These are phyloP conservation scores for Aspergillus spinulosporus DNA, from an alignment of 2,329 filamentous ascomycete species.

Conservation along the genomic window DNA sequence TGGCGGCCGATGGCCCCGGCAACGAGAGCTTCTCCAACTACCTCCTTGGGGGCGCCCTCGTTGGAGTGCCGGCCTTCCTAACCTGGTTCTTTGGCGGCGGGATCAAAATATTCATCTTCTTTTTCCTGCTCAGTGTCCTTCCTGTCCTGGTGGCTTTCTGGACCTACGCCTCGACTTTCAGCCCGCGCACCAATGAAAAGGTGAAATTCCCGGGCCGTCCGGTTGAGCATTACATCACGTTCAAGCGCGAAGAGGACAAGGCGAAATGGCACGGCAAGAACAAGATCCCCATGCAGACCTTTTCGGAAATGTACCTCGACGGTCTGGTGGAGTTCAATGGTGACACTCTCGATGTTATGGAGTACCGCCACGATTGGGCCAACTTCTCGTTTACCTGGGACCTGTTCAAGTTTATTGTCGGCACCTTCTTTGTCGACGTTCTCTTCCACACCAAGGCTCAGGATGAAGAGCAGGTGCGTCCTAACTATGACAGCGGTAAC, in stretches of 20 bases:
- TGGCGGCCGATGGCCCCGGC: constrained; percentile 84
- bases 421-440: constrained; percentile 82
- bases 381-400: constrained; percentile 85
- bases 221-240: constrained; percentile 76
- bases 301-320: constrained; percentile 97
- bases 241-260: constrained; percentile 49
- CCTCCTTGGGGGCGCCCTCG: constrained; percentile 68
- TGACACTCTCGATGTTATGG: constrained; percentile 81
- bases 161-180: constrained; percentile 74
- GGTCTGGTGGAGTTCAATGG: constrained; percentile 94
- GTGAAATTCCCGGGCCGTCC: constrained; percentile 80
- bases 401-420: constrained; percentile 84
- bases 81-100: constrained; percentile 83
- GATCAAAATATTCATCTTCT: constrained; percentile 82
- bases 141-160: constrained; percentile 83
- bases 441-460: constrained; percentile 91
- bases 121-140: constrained; percentile 73
- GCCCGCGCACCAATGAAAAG: constrained; percentile 90
- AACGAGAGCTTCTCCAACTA: constrained; percentile 85
- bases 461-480: constrained; percentile 96
- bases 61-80: constrained; percentile 73
- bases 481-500: constrained; percentile 96
- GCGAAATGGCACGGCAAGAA: constrained; percentile 51
- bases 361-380: constrained; percentile 96
- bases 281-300: constrained; percentile 67